Evolutionary conservation across 306 rosid species (phyloP).

Genomic region (Luffa aegyptiaca): DNA sequence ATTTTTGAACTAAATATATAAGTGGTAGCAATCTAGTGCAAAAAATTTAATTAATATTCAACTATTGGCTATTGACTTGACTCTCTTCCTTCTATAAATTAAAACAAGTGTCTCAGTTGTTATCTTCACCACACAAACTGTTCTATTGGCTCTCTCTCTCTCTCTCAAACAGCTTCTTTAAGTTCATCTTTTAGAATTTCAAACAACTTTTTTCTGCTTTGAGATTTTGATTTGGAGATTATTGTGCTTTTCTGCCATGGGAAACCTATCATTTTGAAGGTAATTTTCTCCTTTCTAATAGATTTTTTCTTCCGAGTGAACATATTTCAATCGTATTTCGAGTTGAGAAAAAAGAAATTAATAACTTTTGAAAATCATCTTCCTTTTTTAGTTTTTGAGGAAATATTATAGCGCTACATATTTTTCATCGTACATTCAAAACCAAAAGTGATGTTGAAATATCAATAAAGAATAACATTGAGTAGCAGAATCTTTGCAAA

Average conservation of each 20-base stretch:
- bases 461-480: neutral
- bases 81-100: neutral
- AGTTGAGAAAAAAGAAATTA: neutral
- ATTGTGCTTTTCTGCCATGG: neutral
- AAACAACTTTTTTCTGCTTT: neutral
- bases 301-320: neutral
- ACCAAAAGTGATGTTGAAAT: neutral
- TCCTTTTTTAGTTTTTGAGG: neutral
- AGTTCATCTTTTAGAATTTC: neutral
- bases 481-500: neutral
- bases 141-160: neutral
- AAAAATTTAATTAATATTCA: neutral
- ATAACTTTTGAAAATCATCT: too few relatives aligned
- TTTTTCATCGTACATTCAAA: neutral
- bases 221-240: neutral
- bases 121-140: slow-evolving; percentile 2
- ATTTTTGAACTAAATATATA: too few relatives aligned
- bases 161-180: neutral
- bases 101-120: neutral
- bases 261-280: neutral
- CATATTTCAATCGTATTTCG: neutral
- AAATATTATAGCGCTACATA: neutral
- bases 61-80: neutral
- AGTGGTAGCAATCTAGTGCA: neutral
- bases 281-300: neutral